Evolutionary conservation across 2,329 filamentous ascomycete genomes (phyloP), one percentile per base, ranked within the genome.

Genomic region (Aureobasidium mangrovei): DNA sequence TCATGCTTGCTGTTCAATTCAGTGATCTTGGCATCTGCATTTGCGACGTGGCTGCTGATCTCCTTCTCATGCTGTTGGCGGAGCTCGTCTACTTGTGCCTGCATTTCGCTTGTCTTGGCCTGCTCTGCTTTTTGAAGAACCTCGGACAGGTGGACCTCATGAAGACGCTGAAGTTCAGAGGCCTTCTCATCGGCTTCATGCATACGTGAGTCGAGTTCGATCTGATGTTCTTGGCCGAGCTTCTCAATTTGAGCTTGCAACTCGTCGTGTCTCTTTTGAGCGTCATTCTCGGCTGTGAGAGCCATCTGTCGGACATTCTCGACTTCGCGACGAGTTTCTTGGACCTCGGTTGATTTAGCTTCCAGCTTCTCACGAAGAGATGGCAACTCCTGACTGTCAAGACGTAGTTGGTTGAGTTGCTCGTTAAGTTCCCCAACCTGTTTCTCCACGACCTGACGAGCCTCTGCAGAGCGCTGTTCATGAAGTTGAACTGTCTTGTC

Each of bases 181-280:
- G 46, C 5, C 35, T 54, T 54, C 5, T 38, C 28, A 4, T 54
- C 42, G 8, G 42, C 26, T 7, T 41, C 52, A 4, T 10, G 8
- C 4, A 36, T 9, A 4, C 28, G 42, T 2, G 52, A 24, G 4
- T 47, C 32, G 4, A 46, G 33, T 41, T 54, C 4, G 24, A 10
- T n/a, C 7, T 46, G 32, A 18, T 54, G 52, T 2, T 54, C 32
- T 24, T 46, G 26, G 7, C 35, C 5, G 28, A 54, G 35, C 8
- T 27, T 27, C n/a, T 46, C 41, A 6, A 54, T 46, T 27, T 45
- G 52, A 29, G 52, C 41, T 41, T 54, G 42, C 18, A 54, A 12
- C 5, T 47, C 42, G 12, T 46, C 12, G 18, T 52, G 47, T 18
- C n/a, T 52, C 28, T 35, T 42, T 54, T 39, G 28, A n/a, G 52